phyloP scores from a whole-genome alignment of 164 flowering plant species.

The Houttuynia cordata region DNA sequence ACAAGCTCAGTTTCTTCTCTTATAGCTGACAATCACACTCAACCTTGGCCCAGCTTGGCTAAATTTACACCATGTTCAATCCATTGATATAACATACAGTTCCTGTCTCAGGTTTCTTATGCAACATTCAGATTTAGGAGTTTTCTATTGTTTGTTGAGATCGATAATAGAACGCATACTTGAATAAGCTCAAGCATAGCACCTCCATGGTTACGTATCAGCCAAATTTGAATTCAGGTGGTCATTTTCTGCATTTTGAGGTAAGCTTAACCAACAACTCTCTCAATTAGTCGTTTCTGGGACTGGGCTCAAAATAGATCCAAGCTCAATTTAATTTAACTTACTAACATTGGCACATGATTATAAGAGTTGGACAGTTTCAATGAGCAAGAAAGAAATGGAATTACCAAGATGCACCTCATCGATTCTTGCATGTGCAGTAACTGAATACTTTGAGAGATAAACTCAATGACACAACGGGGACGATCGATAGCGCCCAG shows the following conservation, averaged over 20 bases:
- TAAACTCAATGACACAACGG: conserved; percentile 80
- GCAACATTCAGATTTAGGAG: not conserved
- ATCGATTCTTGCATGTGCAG: conserved; percentile 59
- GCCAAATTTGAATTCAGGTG: too few species aligned
- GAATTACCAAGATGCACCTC: conserved; percentile 49
- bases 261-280: too few species aligned
- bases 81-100: not conserved
- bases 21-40: not conserved
- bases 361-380: too few species aligned
- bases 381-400: not conserved
- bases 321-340: too few species aligned
- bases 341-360: too few species aligned
- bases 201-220: too few species aligned
- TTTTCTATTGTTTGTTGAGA: too few species aligned
- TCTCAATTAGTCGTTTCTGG: too few species aligned
- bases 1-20: not conserved
- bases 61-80: not conserved
- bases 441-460: conserved; percentile 64
- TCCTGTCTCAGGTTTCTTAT: not conserved
- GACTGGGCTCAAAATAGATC: too few species aligned
- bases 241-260: too few species aligned
- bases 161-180: too few species aligned
- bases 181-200: too few species aligned
- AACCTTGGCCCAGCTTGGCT: not conserved
- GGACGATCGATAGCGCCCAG: conserved; percentile 72